Base-by-base conservation (phyloP, 768 basidiomycete species). In the Hortiboletus campestris region DNA sequence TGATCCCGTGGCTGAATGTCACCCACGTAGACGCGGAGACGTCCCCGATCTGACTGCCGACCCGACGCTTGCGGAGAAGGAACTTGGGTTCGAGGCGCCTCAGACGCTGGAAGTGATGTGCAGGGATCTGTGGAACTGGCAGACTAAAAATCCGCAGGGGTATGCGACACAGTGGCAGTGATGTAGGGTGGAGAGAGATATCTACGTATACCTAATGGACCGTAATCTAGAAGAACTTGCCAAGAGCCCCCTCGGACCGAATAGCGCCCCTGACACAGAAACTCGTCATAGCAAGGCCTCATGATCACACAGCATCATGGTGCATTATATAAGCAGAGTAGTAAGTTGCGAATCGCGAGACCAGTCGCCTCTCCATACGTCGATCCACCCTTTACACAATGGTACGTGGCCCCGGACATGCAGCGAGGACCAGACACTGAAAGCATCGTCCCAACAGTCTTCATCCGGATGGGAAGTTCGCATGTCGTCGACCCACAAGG, bases 61-160 rank as follows among this genome's bases (percentile, higher is more conserved):
- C 71, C 96, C 97, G 1, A 62, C 86, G 8, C 80, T 98, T 20
- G 97, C 97, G 0, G 84, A 95, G 76, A 84, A 84, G 68, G 96
- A 98, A 71, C 86, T 99, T 31, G 92, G 92, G 7, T 99, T 98
- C 81, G 82, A 83, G 57, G 96, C 96, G 13, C 77, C 80, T 28
- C 80, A 84, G 65, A 80, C 85, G 63, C 80, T 99, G 43, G 88
- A 94, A 59, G 86, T 86, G 53, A 98, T 98, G 93, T 98, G 97
- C 73, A 78, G 84, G 53, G 97, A 99, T 73, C 77, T 97, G 63
- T 98, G 97, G 97, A 95, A 95, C 75, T 99, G 95, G 93, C 96
- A 98, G 77, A 85, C 84, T n/a, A 91, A 85, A 71, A 91, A 97
- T 65, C 91, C 90, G 8, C 68, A 82, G 31, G 94, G 94, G 3